Percentiles rank a stretch among this genome's conserved stretches.
Evolutionary conservation across 2,329 filamentous ascomycete species (phyloP).

Genomic region (Hypoxylon sp.): DNA sequence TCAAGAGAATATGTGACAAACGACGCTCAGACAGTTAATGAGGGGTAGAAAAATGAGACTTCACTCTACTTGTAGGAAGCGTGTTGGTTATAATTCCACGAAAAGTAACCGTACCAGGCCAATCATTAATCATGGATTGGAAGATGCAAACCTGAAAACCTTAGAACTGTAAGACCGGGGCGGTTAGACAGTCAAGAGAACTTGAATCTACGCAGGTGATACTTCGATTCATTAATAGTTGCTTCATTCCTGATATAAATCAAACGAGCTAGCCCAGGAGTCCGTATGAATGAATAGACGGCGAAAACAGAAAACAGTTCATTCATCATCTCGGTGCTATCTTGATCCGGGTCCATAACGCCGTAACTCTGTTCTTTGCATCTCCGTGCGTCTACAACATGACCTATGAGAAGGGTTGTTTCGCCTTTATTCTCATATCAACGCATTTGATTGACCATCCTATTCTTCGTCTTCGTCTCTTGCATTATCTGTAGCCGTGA

Average conservation of each 20-base stretch:
- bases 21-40: neutral
- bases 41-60: neutral
- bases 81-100: neutral
- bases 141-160: neutral
- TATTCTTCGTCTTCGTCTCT: conserved; percentile 47
- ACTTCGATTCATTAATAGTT: conserved; percentile 7
- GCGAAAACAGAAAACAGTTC: conserved; percentile 20
- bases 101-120: neutral
- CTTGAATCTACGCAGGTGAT: neutral
- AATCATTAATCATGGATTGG: neutral
- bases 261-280: conserved; percentile 5
- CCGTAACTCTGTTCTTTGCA: conserved; percentile 28
- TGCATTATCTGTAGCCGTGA: conserved; percentile 60
- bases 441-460: neutral
- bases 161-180: neutral
- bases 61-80: neutral
- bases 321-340: conserved; percentile 20
- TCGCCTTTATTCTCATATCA: neutral
- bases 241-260: conserved; percentile 22
- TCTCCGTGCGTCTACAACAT: conserved; percentile 18
- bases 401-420: conserved; percentile 1
- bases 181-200: neutral
- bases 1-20: neutral
- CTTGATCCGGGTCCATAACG: conserved; percentile 36
- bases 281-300: conserved; percentile 1